phyloP scores from a whole-genome alignment of 1,284 basidiomycete species.

The Cryptococcus sp. region DNA sequence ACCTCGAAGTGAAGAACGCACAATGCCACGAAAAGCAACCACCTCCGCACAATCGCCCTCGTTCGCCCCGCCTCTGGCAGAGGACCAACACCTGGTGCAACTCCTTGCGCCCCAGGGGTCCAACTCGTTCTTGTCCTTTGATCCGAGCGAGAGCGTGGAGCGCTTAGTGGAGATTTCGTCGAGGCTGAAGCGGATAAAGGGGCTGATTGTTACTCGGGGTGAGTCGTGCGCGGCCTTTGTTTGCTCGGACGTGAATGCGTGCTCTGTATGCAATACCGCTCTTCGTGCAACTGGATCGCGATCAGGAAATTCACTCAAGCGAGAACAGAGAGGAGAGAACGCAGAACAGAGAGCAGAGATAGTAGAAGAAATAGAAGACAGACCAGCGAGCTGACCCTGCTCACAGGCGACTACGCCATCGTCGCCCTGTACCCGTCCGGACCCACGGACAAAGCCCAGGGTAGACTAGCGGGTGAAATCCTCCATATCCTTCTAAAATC shows the following conservation, averaged over 20 bases:
- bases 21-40: too few relatives aligned
- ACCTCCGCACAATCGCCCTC: not conserved
- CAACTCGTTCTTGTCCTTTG: constrained; percentile 37
- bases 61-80: constrained; percentile 31
- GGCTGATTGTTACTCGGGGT: constrained; percentile 39
- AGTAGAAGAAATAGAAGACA: not conserved
- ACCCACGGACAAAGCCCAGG: constrained; percentile 20
- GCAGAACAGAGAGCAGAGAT: too few relatives aligned
- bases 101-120: constrained; percentile 42
- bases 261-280: not conserved
- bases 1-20: too few relatives aligned
- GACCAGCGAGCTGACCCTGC: not conserved
- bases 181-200: constrained; percentile 28
- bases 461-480: constrained; percentile 41
- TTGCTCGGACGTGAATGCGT: too few relatives aligned
- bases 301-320: not conserved
- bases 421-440: constrained; percentile 32
- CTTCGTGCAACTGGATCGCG: not conserved
- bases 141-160: constrained; percentile 26
- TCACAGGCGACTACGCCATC: constrained; percentile 41
- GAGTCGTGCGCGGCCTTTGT: too few relatives aligned
- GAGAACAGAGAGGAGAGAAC: too few relatives aligned
- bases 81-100: constrained; percentile 31
- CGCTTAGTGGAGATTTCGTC: constrained; percentile 41
- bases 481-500: constrained; percentile 30